These are phyloP conservation scores for Sporothrix euskadiensis DNA, from an alignment of 2,329 filamentous ascomycete species.

Conservation along the genomic window DNA sequence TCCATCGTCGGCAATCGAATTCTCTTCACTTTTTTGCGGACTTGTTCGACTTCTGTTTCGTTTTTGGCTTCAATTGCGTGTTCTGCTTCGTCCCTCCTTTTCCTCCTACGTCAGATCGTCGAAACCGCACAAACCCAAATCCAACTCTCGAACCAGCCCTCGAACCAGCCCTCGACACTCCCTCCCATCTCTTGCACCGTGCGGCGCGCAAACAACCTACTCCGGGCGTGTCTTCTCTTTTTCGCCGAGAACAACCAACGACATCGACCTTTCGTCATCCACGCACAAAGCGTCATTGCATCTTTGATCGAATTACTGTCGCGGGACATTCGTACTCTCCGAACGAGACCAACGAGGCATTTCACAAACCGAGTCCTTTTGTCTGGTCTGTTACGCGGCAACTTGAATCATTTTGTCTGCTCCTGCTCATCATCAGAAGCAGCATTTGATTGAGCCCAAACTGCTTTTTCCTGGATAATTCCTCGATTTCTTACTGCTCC, in stretches of 20 bases:
- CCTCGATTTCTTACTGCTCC: neutral
- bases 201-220: conserved; percentile 10
- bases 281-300: neutral
- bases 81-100: neutral
- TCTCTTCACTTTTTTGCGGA: neutral
- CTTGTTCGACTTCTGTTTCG: neutral
- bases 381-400: neutral
- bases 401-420: conserved; percentile 4
- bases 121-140: neutral
- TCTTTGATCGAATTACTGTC: neutral
- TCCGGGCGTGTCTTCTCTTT: neutral
- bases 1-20: neutral
- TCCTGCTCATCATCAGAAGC: neutral
- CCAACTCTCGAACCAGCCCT: neutral
- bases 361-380: neutral
- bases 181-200: neutral
- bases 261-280: neutral
- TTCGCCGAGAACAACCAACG: conserved; percentile 17
- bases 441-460: neutral
- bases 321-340: neutral
- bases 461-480: neutral
- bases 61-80: neutral
- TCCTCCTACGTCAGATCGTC: neutral
- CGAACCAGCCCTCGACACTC: neutral
- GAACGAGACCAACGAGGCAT: neutral